Conservation (phyloP, 2,329 filamentous ascomycete genomes). For the Cladosporium austrohemisphaericum region DNA sequence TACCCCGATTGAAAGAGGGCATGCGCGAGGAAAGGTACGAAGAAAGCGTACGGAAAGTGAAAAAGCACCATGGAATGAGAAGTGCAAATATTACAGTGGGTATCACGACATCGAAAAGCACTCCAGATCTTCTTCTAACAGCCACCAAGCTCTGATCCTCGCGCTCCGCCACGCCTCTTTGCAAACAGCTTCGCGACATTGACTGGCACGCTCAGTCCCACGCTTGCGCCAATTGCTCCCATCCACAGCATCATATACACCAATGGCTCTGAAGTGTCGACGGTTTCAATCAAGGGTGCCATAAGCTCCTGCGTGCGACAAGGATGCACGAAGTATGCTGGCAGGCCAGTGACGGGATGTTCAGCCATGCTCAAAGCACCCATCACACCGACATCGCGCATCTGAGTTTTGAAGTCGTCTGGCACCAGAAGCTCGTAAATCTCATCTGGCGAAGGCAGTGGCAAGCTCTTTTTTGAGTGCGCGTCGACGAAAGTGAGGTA, state of each 20-base stretch:
- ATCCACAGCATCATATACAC: conserved; percentile 86
- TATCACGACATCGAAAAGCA: conserved; percentile 7
- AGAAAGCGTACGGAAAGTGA: no score
- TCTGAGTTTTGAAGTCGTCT: conserved; percentile 29
- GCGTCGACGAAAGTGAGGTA: conserved; percentile 36
- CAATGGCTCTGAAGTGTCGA: conserved; percentile 34
- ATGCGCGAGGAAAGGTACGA: background rate
- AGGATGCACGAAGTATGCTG: conserved; percentile 88
- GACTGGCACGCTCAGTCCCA: conserved; percentile 58
- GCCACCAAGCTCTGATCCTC: conserved; percentile 20
- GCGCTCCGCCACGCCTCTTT: conserved; percentile 21
- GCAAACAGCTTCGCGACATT: conserved; percentile 17
- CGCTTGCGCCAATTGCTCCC: conserved; percentile 75
- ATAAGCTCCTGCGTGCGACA: conserved; percentile 84
- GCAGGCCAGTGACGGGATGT: conserved; percentile 74
- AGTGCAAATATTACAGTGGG: conserved; percentile 8
- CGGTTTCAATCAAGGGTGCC: conserved; percentile 40
- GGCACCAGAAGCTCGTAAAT: conserved; percentile 39
- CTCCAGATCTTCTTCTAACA: conserved; percentile 16
- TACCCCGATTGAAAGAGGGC: background rate
- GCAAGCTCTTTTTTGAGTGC: background rate
- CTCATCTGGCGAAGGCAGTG: conserved; percentile 25
- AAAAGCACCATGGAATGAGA: no score
- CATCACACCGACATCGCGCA: conserved; percentile 35
- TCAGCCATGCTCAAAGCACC: conserved; percentile 47